Evolutionary conservation across 73 alveolate genomes (phyloP), one percentile per base, ranked within the genome.

Genomic region (Uronychia binucleata): DNA sequence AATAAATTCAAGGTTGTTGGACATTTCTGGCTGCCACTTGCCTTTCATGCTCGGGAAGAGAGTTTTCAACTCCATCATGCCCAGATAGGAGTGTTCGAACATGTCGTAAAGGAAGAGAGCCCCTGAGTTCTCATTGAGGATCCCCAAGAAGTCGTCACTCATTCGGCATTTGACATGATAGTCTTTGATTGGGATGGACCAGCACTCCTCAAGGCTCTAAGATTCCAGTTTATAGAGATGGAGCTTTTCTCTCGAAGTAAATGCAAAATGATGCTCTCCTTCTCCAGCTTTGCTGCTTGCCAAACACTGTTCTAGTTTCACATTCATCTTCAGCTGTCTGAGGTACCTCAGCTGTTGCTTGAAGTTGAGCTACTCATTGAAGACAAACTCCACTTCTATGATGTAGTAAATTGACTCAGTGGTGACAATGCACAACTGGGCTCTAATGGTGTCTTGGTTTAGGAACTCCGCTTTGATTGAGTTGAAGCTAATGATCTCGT

Each of bases 71-170:
- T 89, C 88, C 0, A 89, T 77, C 60, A 60, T 80, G 0, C 95
- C 95, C 74, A 74, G 35, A 74, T 89, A 89, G 28, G 78, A 67
- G 26, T 89, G 74, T 34, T 83, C 59, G 0, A 78, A 33, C 27
- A 89, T 28, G 57, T 89, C 92, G 58, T 89, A 89, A 19, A 89
- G 30, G 35, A 84, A 89, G 11, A 89, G 76, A 28, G 77, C 46
- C 1, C 26, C 34, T 28, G 31, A 26, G 14, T 76, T 76, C n/a
- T 77, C 34, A 57, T 77, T 46, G 76, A 89, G 67, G 33, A 89
- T 77, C 34, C 89, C 87, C 25, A 83, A 57, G 75, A 77, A 84
- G 29, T 89, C 89, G 26, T 75, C 31, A 28, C 85, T 79, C 26
- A 75, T 29, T n/a, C 35, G 33, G 59, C 83, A 79, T 35, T 82